Conservation (phyloP, 1,284 basidiomycete genomes). For the Sporisorium iseilematis-ciliati region DNA sequence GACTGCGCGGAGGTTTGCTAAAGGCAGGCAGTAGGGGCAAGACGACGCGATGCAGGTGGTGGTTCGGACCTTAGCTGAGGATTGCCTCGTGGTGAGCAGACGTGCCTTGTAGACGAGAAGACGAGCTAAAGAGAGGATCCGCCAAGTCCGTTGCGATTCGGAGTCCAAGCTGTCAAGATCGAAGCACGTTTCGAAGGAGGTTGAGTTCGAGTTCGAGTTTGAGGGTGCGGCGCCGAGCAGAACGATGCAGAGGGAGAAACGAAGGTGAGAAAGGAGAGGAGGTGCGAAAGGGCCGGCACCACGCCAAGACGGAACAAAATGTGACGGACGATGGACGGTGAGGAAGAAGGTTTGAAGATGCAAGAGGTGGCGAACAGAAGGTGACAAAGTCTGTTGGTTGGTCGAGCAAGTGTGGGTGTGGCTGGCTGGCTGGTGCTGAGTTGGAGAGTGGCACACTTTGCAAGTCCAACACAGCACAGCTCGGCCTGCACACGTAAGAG, state of each 20-base stretch:
- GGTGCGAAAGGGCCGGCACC: slow-evolving; percentile 1
- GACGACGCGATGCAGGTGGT: neutral
- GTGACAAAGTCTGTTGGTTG: neutral
- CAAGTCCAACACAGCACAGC: neutral
- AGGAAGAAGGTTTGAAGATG: neutral
- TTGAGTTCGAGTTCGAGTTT: too few relatives aligned
- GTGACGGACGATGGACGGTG: slow-evolving; percentile 1
- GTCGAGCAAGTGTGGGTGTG: neutral
- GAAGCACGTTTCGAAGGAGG: neutral
- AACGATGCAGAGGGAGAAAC: slow-evolving; percentile 10
- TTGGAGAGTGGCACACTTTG: too few relatives aligned
- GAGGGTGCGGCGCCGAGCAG: neutral
- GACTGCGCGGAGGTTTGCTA: neutral
- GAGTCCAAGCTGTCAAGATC: neutral
- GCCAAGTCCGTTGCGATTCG: neutral
- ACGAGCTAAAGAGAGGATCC: neutral
- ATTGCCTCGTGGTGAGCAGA: neutral
- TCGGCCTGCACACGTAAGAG: slow-evolving; percentile 6
- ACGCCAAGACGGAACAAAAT: slow-evolving; percentile 26
- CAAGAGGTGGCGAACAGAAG: neutral
- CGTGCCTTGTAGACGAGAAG: slow-evolving; percentile 3
- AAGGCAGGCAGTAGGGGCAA: neutral
- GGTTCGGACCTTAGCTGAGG: neutral
- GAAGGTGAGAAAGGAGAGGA: slow-evolving; percentile 17
- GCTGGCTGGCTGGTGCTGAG: neutral